These are phyloP conservation scores for Phialophora verrucosa DNA, from an alignment of 2,329 filamentous ascomycete species.

Conservation along the genomic window DNA sequence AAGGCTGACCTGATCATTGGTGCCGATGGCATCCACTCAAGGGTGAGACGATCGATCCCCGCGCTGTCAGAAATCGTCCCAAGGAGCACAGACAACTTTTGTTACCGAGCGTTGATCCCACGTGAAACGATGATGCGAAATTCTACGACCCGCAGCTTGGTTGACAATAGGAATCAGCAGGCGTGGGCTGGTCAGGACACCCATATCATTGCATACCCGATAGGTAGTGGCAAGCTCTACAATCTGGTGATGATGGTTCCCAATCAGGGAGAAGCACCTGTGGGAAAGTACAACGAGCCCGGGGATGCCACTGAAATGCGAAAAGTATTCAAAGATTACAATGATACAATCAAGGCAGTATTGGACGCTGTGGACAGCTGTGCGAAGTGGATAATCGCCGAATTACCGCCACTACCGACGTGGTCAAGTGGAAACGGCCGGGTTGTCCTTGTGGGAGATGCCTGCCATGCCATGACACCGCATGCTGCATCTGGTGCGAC, in stretches of 20 bases:
- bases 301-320: conserved; percentile 52
- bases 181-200: conserved; percentile 22
- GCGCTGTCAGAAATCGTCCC: conserved; percentile 3
- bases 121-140: conserved; percentile 25
- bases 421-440: conserved; percentile 42
- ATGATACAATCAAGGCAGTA: conserved; percentile 11
- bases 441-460: conserved; percentile 50
- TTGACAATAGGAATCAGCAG: conserved; percentile 11
- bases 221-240: conserved; percentile 20
- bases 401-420: conserved; percentile 38
- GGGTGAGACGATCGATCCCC: conserved; percentile 11
- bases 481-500: conserved; percentile 52
- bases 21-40: conserved; percentile 27
- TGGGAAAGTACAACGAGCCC: conserved; percentile 46
- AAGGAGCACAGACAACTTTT: conserved; percentile 12
- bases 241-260: conserved; percentile 24
- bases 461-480: conserved; percentile 53
- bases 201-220: conserved; percentile 23
- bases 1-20: conserved; percentile 26
- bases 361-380: conserved; percentile 21
- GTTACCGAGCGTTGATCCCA: conserved; percentile 29
- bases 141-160: conserved; percentile 13
- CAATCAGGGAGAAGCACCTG: conserved; percentile 8
- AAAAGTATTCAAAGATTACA: conserved; percentile 19
- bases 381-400: conserved; percentile 24